Base-by-base conservation (phyloP, 164 flowering plant species). In the Magnolia changhungtana region DNA sequence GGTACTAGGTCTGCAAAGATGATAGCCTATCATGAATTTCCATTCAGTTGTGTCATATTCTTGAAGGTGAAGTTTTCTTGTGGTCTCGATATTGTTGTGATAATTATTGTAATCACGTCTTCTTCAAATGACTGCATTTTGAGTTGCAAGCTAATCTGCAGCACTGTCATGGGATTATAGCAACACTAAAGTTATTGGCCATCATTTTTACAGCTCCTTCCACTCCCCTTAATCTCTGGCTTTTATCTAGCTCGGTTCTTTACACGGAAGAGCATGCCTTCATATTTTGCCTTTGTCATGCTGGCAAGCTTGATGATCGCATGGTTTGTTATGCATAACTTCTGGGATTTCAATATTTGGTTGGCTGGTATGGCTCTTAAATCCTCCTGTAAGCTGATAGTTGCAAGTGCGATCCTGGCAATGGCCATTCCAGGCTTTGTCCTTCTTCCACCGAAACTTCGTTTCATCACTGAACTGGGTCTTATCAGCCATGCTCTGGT, bases 341-440 rank as follows among this genome's bases (percentile, higher is more conserved):
- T 82, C 80, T 96, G 99, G 99, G 96, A 90, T 82, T 93, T 96
- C 77, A 96, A 92, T 78, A 96, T 96, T 74, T 96, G 98, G 99
- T 69, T 94, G 88, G 98, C 97, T 70, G 98, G 98, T 84, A 94
- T 96, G 96, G 86, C 97, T 70, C 85, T 96, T 67, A 90, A 89
- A 82, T 91, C 97, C 59, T 92, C 92, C 79, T 96, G 97, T 79
- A 94, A 96, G 89, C 87, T 96, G 58, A 87, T 94, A 58, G 86
- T 91, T 75, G 94, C 87, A 13, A 83, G 86, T 87, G 90, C 86
- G 65, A 78, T 96, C 77, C 83, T 96, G 58, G 97, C 95, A 73
- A 87, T 96, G 95, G 83, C 87, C 79, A 83, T 93, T 77, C 99
- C 99, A 75, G 99, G 99, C 77, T 78, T 96, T 59, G 92, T 94